Conservation (phyloP, 2,329 filamentous ascomycete species). For the Mycocentrospora acerina region DNA sequence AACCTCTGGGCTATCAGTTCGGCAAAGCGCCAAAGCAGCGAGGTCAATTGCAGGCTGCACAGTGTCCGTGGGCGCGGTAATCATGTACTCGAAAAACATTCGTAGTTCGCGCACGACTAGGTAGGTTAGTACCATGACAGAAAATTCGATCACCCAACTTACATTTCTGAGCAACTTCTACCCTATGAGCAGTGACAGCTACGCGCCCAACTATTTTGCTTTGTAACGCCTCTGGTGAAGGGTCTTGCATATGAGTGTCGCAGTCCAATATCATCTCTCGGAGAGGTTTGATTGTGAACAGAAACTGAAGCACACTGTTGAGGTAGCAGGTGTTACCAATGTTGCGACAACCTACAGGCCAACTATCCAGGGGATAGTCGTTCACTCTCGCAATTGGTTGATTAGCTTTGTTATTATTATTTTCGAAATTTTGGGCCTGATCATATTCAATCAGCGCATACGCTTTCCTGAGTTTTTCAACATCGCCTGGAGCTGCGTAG, state of each 20-base stretch:
- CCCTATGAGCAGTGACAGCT: slow-evolving; percentile 60
- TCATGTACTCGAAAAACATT: slow-evolving; percentile 69
- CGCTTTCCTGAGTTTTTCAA: slow-evolving; percentile 49
- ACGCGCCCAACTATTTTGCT: slow-evolving; percentile 75
- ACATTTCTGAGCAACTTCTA: slow-evolving; percentile 71
- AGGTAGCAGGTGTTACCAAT: slow-evolving; percentile 98
- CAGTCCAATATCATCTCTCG: slow-evolving; percentile 79
- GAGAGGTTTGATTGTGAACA: slow-evolving; percentile 83
- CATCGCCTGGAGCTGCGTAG: slow-evolving; percentile 48
- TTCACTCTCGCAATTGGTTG: slow-evolving; percentile 19
- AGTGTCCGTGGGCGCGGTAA: slow-evolving; percentile 60
- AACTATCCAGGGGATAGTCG: slow-evolving; percentile 46
- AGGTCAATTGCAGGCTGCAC: slow-evolving; percentile 75
- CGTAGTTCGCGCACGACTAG: slow-evolving; percentile 74
- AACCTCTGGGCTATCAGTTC: slow-evolving; percentile 48
- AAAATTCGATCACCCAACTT: slow-evolving; percentile 41
- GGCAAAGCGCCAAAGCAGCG: slow-evolving; percentile 75
- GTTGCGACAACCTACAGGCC: slow-evolving; percentile 85
- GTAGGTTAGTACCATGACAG: slow-evolving; percentile 13
- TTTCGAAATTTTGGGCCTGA: slow-evolving; percentile 26
- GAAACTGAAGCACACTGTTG: slow-evolving; percentile 93
- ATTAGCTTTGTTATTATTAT: slow-evolving; percentile 10
- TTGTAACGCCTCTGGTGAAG: slow-evolving; percentile 63
- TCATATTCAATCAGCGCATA: slow-evolving; percentile 48
- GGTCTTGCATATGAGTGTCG: slow-evolving; percentile 67